phyloP scores from a whole-genome alignment of 2,329 filamentous ascomycete genomes.

The Colletotrichum sp. region DNA sequence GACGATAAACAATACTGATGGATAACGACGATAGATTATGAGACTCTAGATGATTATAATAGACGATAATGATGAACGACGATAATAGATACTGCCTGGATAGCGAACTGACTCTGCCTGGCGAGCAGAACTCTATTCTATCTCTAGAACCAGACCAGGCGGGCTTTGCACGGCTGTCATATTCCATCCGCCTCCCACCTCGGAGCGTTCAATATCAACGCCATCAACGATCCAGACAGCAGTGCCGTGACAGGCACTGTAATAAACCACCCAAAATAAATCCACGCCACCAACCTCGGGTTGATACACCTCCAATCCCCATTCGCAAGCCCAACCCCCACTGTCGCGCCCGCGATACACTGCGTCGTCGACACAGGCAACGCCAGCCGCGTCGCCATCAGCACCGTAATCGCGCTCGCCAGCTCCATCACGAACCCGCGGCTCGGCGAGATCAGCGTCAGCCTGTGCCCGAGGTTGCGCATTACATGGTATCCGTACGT shows the following conservation, averaged over 20 bases:
- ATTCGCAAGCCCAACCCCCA: constrained; percentile 56
- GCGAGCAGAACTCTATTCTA: too few species aligned
- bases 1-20: too few species aligned
- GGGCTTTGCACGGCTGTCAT: too few species aligned
- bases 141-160: not conserved
- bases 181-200: constrained; percentile 31
- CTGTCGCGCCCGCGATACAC: constrained; percentile 57
- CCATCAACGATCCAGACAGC: constrained; percentile 59
- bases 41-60: too few species aligned
- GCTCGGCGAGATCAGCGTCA: constrained; percentile 59
- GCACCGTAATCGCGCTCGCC: constrained; percentile 55
- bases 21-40: too few species aligned
- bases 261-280: constrained; percentile 55
- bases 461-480: constrained; percentile 59
- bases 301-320: constrained; percentile 56
- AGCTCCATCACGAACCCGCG: constrained; percentile 59
- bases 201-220: constrained; percentile 58
- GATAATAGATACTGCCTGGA: too few species aligned
- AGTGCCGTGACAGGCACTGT: constrained; percentile 56
- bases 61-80: too few species aligned
- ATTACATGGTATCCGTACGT: constrained; percentile 70
- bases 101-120: too few species aligned
- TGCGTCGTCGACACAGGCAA: constrained; percentile 56
- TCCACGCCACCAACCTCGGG: constrained; percentile 50
- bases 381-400: constrained; percentile 56